These are phyloP conservation scores for Xylaria sp. DNA, from an alignment of 2,329 filamentous ascomycete species.

Conservation along the genomic window DNA sequence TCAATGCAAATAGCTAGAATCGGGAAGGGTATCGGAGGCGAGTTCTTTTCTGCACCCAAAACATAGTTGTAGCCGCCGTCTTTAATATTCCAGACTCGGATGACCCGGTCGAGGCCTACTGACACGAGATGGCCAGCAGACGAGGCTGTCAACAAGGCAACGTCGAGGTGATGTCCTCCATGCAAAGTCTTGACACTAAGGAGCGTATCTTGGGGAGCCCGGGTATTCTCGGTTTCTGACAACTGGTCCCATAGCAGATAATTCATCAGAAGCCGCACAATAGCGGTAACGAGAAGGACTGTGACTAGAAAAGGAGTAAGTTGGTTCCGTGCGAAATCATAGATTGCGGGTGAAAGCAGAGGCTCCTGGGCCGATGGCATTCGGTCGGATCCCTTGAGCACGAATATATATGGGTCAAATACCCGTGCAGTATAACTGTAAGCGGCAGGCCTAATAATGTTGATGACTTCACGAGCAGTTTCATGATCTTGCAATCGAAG, in stretches of 20 bases:
- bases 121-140: slow-evolving; percentile 74
- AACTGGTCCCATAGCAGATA: slow-evolving; percentile 77
- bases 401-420: slow-evolving; percentile 79
- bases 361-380: slow-evolving; percentile 63
- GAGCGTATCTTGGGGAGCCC: slow-evolving; percentile 60
- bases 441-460: slow-evolving; percentile 76
- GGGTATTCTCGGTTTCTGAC: slow-evolving; percentile 57
- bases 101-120: slow-evolving; percentile 74
- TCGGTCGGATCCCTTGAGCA: slow-evolving; percentile 75
- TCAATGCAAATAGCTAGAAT: slow-evolving; percentile 74
- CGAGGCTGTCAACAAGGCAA: slow-evolving; percentile 72
- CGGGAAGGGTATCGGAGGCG: slow-evolving; percentile 63
- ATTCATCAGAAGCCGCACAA: slow-evolving; percentile 77
- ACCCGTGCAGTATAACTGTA: slow-evolving; percentile 79
- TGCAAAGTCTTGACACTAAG: slow-evolving; percentile 70
- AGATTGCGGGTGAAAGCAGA: slow-evolving; percentile 66
- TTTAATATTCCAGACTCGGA: slow-evolving; percentile 74
- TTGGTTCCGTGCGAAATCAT: slow-evolving; percentile 75
- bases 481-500: slow-evolving; percentile 81
- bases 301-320: slow-evolving; percentile 69
- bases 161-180: slow-evolving; percentile 74
- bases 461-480: slow-evolving; percentile 79
- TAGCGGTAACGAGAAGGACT: slow-evolving; percentile 70
- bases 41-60: slow-evolving; percentile 53
- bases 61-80: slow-evolving; percentile 56